Evolutionary conservation across 192 early-diverging fungal species (phyloP), one percentile per base, ranked within the genome.

Genomic region (Gigaspora rosea): DNA sequence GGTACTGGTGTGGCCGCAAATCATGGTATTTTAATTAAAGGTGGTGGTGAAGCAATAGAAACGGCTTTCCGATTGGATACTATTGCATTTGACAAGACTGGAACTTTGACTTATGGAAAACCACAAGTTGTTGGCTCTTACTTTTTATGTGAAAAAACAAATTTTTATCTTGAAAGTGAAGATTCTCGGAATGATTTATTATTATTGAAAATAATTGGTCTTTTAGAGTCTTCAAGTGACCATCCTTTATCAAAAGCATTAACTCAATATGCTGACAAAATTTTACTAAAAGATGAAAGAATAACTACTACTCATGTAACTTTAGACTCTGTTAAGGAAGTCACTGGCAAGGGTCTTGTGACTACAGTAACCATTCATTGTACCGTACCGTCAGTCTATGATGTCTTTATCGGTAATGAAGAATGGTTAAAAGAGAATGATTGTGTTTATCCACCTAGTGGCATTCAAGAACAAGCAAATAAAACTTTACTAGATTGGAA

Each of bases 71-170:
- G 81, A 0, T 82, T 93, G 11, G 80, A 79, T 33, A 87, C 86
- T n/a, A 87, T 95, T 61, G 87, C 87, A 15, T 94, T 94, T 83
- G 94, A 95, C 80, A 95, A 95, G 78, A 95, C 94, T 50, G 94
- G 94, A 15, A 95, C 94, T 0, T 65, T 94, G 11, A 95, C 94
- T 1, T 80, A 77, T 16, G 83, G 94, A 41, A 91, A 90, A 46
- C 94, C 94, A 27, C 81, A 78, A 4, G 88, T 92, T 27, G 86
- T 86, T 4, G 86, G 82, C 48, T 64, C 75, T 0, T 79, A 75
- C 81, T 50, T 76, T 22, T 32, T 78, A 18, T 62, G 64, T 22
- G 51, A 20, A 54, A 13, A 4, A 46, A 2, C 11, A 13, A 51
- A 4, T 10, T 63, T 27, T 4, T 35, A 59, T 2, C 6, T 49